A percentile compares a stretch with the other conserved stretches of the same genome.
These are phyloP conservation scores for Halophytophthora polymorphica DNA, from an alignment of 352 stramenopile species.

Conservation along the genomic window DNA sequence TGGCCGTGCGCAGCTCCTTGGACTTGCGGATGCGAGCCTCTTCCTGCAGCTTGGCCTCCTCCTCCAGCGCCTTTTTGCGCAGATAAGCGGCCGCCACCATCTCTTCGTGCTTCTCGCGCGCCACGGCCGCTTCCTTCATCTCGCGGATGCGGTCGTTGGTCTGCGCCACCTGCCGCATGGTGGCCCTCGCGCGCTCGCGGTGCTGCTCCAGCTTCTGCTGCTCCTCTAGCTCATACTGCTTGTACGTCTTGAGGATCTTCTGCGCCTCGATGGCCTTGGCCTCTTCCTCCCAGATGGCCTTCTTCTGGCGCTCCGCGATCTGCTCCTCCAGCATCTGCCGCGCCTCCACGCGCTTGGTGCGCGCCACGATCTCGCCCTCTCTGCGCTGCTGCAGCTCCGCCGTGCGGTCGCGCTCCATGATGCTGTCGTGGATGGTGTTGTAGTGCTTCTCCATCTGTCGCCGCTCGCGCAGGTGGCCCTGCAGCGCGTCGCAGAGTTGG, in stretches of 20 bases:
- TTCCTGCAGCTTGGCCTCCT: constrained; percentile 68
- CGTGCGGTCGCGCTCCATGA: constrained; percentile 68
- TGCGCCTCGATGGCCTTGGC: constrained; percentile 72
- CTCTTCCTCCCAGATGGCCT: constrained; percentile 72
- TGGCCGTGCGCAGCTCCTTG: constrained; percentile 69
- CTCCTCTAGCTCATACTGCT: constrained; percentile 75
- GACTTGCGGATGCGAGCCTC: constrained; percentile 57
- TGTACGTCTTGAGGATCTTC: constrained; percentile 80
- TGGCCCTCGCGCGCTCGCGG: constrained; percentile 37
- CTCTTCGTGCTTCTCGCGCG: constrained; percentile 63
- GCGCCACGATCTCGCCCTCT: constrained; percentile 32
- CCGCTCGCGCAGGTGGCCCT: constrained; percentile 40
- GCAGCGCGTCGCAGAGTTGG: constrained; percentile 55
- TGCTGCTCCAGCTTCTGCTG: constrained; percentile 51
- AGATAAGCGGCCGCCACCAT: constrained; percentile 60
- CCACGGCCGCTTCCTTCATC: constrained; percentile 52
- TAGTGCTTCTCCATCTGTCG: constrained; percentile 49
- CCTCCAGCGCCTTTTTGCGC: constrained; percentile 64
- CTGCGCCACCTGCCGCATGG: constrained; percentile 42
- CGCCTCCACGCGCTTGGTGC: constrained; percentile 55
- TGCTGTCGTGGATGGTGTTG: constrained; percentile 64
- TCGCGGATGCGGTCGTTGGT: constrained; percentile 69
- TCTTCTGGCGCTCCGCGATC: constrained; percentile 63
- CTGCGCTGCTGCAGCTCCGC: constrained; percentile 54
- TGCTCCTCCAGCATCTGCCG: constrained; percentile 67